These are phyloP conservation scores for Suillus fuscotomentosus DNA, from an alignment of 768 basidiomycete species.

Conservation along the genomic window DNA sequence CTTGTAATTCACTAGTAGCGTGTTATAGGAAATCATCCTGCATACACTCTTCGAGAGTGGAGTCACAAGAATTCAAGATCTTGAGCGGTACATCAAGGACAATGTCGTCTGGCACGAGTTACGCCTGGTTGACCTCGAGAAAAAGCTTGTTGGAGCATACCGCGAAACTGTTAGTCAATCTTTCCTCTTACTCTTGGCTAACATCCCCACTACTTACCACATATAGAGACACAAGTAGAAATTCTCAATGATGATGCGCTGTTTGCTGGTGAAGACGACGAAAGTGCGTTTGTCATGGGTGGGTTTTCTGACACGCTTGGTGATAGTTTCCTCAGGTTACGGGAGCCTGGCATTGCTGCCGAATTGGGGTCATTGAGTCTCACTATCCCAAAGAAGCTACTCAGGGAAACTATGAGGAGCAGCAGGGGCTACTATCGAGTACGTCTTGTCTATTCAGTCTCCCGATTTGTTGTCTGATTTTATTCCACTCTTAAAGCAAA, in stretches of 20 bases:
- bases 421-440: constrained; percentile 45
- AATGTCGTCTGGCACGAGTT: constrained; percentile 82
- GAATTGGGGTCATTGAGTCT: constrained; percentile 81
- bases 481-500: constrained; percentile 41
- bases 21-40: constrained; percentile 80
- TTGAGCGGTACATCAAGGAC: constrained; percentile 87
- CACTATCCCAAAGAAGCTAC: constrained; percentile 72
- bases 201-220: background rate
- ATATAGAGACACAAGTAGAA: constrained; percentile 38
- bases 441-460: constrained; percentile 28
- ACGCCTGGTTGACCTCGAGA: constrained; percentile 76
- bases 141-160: constrained; percentile 83
- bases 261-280: constrained; percentile 55
- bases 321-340: constrained; percentile 90
- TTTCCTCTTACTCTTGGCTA: background rate
- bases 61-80: constrained; percentile 67
- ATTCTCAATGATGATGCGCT: constrained; percentile 50
- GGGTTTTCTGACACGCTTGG: constrained; percentile 86
- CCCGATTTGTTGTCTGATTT: background rate
- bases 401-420: constrained; percentile 54
- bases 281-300: constrained; percentile 72
- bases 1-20: constrained; percentile 9
- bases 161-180: constrained; percentile 64
- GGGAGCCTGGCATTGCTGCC: constrained; percentile 82
- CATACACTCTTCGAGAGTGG: constrained; percentile 92